phyloP scores from a whole-genome alignment of 345 rosid genomes.

The Mercurialis annua region DNA sequence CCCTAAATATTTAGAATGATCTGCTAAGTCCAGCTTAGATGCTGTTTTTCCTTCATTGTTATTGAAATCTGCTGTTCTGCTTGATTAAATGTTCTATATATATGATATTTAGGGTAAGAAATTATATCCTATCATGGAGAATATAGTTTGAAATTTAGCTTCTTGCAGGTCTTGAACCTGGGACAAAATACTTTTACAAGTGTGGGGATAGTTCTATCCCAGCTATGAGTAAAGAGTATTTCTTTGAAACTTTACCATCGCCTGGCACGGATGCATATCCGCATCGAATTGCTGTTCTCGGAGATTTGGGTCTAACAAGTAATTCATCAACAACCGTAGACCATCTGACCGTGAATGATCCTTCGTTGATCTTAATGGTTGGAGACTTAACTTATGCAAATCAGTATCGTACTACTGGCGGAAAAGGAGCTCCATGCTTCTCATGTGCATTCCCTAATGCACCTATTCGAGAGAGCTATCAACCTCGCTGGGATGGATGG shows the following conservation, averaged over 20 bases:
- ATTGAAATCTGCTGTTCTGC: no score
- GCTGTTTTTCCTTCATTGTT: no score
- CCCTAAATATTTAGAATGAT: no score
- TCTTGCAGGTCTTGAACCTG: slow-evolving; percentile 61
- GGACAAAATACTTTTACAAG: slow-evolving; percentile 51
- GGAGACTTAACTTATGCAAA: slow-evolving; percentile 82
- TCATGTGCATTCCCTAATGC: slow-evolving; percentile 71
- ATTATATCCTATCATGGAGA: no score
- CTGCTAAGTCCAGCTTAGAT: no score
- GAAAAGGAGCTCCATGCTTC: slow-evolving; percentile 65
- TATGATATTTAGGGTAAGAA: no score
- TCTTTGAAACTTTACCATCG: slow-evolving; percentile 54
- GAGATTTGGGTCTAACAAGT: slow-evolving; percentile 82
- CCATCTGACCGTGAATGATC: slow-evolving; percentile 59
- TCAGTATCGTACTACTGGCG: slow-evolving; percentile 78
- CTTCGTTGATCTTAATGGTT: slow-evolving; percentile 65
- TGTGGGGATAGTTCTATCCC: slow-evolving; percentile 74
- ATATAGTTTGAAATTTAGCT: background rate
- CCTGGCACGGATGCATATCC: slow-evolving; percentile 55
- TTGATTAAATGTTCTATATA: no score
- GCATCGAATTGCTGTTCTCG: slow-evolving; percentile 57
- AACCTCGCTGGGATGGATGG: slow-evolving; percentile 97
- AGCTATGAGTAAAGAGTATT: slow-evolving; percentile 66
- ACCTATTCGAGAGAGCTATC: slow-evolving; percentile 80
- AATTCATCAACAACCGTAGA: slow-evolving; percentile 75